Percentiles rank a stretch among this genome's conserved stretches.
Conservation (phyloP, 306 rosid species). For the Astragalus glycyphyllos region DNA sequence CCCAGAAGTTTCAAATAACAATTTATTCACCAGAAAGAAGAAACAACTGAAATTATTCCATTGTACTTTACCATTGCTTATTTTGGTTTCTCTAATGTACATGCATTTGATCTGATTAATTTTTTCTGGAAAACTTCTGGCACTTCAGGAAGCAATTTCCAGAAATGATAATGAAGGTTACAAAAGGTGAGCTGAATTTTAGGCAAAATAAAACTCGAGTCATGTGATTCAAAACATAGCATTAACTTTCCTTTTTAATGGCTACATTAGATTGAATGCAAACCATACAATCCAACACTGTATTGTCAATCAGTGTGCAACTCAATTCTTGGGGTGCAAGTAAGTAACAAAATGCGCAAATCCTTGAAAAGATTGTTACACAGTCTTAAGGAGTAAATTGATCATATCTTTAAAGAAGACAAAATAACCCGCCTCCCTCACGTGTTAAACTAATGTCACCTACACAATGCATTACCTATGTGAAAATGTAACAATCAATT, state of each 20-base stretch:
- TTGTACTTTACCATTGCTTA: slow-evolving; percentile 11
- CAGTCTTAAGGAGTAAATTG: neutral
- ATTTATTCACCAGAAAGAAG: slow-evolving; percentile 1
- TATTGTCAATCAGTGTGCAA: slow-evolving; percentile 16
- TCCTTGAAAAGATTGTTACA: neutral
- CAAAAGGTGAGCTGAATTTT: neutral
- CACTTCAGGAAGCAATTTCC: slow-evolving; percentile 25
- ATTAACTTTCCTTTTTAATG: slow-evolving; percentile 20
- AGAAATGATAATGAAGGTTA: slow-evolving; percentile 7
- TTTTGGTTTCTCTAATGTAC: slow-evolving; percentile 14
- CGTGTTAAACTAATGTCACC: slow-evolving; percentile 7
- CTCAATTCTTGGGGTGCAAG: slow-evolving; percentile 30
- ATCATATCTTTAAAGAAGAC: slow-evolving; percentile 2
- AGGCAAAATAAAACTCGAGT: slow-evolving; percentile 26
- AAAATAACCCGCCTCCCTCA: slow-evolving; percentile 6
- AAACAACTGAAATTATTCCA: slow-evolving; percentile 2
- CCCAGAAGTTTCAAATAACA: slow-evolving; percentile 18
- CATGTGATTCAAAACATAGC: slow-evolving; percentile 7
- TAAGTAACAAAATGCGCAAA: slow-evolving; percentile 4
- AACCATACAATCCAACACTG: slow-evolving; percentile 31
- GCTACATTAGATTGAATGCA: slow-evolving; percentile 18
- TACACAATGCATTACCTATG: neutral
- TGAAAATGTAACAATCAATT: slow-evolving; percentile 18
- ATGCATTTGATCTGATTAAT: neutral
- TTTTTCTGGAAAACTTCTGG: neutral